A percentile compares a stretch with the other conserved stretches of the same genome.
These are phyloP conservation scores for Aspergillus hortae DNA, from an alignment of 2,329 filamentous ascomycete genomes.

Conservation along the genomic window DNA sequence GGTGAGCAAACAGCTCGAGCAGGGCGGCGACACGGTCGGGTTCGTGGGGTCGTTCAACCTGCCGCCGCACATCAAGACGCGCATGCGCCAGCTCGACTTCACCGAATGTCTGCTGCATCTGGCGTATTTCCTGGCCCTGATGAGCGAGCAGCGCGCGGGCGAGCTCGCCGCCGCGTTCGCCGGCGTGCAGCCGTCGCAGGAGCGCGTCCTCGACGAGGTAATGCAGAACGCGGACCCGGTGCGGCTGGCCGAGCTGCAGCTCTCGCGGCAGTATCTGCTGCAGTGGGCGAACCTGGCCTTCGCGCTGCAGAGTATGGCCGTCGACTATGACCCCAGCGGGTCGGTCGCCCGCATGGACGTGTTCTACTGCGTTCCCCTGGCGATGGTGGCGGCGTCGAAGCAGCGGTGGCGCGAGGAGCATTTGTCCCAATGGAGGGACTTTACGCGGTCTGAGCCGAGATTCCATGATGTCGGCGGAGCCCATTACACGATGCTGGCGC, in stretches of 20 bases:
- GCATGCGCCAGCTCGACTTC: constrained; percentile 43
- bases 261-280: constrained; percentile 20
- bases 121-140: constrained; percentile 40
- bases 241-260: constrained; percentile 17
- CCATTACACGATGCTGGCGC: constrained; percentile 41
- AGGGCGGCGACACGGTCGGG: constrained; percentile 33
- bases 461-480: constrained; percentile 37
- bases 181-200: constrained; percentile 3
- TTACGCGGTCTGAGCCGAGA: constrained; percentile 19
- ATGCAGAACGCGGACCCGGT: constrained; percentile 5
- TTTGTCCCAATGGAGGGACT: constrained; percentile 36
- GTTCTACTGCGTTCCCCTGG: constrained; percentile 39
- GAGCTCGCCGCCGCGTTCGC: not conserved
- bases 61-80: constrained; percentile 47
- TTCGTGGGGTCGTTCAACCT: constrained; percentile 49
- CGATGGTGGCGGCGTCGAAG: constrained; percentile 20
- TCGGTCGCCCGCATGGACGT: constrained; percentile 39
- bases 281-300: constrained; percentile 6
- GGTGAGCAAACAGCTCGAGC: constrained; percentile 45
- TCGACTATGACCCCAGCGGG: constrained; percentile 44
- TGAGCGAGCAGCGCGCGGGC: constrained; percentile 24
- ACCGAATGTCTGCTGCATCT: constrained; percentile 41
- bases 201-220: constrained; percentile 12
- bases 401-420: constrained; percentile 15
- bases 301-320: constrained; percentile 35